phyloP scores from a whole-genome alignment of 176 grass and related monocot genomes.

The Musa troglodytarum region DNA sequence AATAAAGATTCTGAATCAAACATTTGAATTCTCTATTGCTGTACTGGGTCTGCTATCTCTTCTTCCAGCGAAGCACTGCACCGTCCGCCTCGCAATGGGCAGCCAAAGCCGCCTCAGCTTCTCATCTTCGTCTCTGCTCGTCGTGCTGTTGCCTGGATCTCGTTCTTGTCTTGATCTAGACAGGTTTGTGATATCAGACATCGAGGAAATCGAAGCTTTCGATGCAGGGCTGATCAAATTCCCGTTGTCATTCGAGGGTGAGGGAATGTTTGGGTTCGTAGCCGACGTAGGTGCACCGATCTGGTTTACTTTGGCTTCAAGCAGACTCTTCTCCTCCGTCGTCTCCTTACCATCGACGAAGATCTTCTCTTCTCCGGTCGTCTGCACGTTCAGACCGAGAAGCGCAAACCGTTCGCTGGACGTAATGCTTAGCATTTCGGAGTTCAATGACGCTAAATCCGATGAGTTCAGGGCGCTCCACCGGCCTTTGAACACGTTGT shows the following conservation, averaged over 20 bases:
- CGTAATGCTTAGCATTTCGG: conserved; percentile 32
- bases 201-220: conserved; percentile 21
- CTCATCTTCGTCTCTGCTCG: conserved; percentile 24
- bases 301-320: conserved; percentile 10
- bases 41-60: not conserved
- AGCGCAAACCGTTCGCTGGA: not conserved
- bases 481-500: conserved; percentile 63
- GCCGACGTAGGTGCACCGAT: not conserved
- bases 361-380: not conserved
- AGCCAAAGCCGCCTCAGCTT: conserved; percentile 41
- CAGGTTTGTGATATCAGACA: conserved; percentile 72
- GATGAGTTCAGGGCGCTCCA: conserved; percentile 92
- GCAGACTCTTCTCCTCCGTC: conserved; percentile 39
- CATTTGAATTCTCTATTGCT: not conserved
- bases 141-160: not conserved
- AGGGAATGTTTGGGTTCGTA: not conserved
- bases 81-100: conserved; percentile 72
- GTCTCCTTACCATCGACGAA: conserved; percentile 1
- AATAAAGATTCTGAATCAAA: not conserved
- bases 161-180: conserved; percentile 26
- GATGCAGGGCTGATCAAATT: not conserved
- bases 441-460: conserved; percentile 48
- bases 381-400: conserved; percentile 11
- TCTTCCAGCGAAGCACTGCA: conserved; percentile 46
- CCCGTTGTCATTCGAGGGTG: no score